Evolutionary conservation across 2,329 filamentous ascomycete genomes (phyloP), one percentile per base, ranked within the genome.

Genomic region (Aureobasidium subglaciale): DNA sequence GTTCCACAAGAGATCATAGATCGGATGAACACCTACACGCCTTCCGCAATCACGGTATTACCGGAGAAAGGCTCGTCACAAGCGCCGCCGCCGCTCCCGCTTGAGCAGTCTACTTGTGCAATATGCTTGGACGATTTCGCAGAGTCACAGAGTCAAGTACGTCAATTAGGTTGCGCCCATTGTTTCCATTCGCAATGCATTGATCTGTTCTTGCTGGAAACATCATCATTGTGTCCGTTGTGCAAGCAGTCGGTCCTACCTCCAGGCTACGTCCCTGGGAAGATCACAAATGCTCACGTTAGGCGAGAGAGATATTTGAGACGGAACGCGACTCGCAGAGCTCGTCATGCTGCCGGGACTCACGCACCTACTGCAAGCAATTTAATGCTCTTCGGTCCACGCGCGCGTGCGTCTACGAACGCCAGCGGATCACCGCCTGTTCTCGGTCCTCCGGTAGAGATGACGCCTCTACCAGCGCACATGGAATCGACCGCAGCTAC

Each of bases 111-210:
- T 0, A 85, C 81, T 2, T 97, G 93, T 67, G 83, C 88, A n/a
- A 96, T 97, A 53, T 99, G 93, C 66, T 78, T 95, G 1, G 87
- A 90, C 55, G 83, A 88, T 58, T 97, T 89, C 65, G 78, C 86
- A 25, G 79, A 83, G 15, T 80, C 82, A 34, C 72, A 78, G 16
- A 86, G 88, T 0, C 80, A 84, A 18, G 90, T 97, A 55, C 86
- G 90, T 55, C 88, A 96, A 70, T 76, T 97, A 2, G 84, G 89
- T 0, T 99, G 93, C 63, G 84, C 87, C 0, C 93, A 99, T 68
- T 92, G 97, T 56, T 99, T 91, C 70, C 92, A 99, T 62, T 86
- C 88, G 0, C 86, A 88, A 61, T 99, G 93, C 65, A 91, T 97
- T 60, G 91, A 97, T 65, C 81, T 85, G 20, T 96, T 93, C 64